A percentile compares a stretch with the other conserved stretches of the same genome.
These are phyloP conservation scores for Phytopythium oedochilum DNA, from an alignment of 352 stramenopile species.

Conservation along the genomic window DNA sequence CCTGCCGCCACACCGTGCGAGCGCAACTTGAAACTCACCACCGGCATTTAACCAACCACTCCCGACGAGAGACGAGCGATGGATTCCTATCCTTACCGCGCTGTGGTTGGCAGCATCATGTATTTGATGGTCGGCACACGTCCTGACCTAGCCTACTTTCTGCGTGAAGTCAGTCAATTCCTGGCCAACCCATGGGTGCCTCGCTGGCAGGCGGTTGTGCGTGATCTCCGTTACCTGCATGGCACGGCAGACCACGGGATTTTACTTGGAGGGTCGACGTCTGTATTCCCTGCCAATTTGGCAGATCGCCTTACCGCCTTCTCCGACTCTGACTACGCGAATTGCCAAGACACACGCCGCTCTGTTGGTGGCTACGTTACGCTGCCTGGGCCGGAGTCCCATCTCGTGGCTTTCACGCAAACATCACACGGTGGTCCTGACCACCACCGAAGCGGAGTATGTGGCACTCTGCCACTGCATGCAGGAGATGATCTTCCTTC, in stretches of 20 bases:
- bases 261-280: conserved; percentile 1
- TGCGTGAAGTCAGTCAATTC: conserved; percentile 16
- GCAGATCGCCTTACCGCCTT: conserved; percentile 6
- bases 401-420: conserved; percentile 18
- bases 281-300: background rate
- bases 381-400: conserved; percentile 6
- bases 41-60: background rate
- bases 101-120: too few species aligned
- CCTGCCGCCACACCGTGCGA: background rate
- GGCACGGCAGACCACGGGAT: conserved; percentile 11
- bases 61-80: background rate
- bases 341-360: conserved; percentile 16
- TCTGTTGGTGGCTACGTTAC: conserved; percentile 15
- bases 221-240: conserved; percentile 3
- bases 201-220: conserved; percentile 6
- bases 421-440: conserved; percentile 17
- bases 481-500: conserved; percentile 15
- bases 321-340: conserved; percentile 17
- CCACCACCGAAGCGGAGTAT: conserved; percentile 17
- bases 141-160: conserved; percentile 11
- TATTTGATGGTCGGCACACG: conserved; percentile 15
- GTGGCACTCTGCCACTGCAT: conserved; percentile 18
- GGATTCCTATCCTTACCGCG: background rate
- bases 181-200: conserved; percentile 16
- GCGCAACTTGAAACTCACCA: background rate